These are phyloP conservation scores for Trichomonas vaginalis DNA, from an alignment of 208 protist species.

Conservation along the genomic window DNA sequence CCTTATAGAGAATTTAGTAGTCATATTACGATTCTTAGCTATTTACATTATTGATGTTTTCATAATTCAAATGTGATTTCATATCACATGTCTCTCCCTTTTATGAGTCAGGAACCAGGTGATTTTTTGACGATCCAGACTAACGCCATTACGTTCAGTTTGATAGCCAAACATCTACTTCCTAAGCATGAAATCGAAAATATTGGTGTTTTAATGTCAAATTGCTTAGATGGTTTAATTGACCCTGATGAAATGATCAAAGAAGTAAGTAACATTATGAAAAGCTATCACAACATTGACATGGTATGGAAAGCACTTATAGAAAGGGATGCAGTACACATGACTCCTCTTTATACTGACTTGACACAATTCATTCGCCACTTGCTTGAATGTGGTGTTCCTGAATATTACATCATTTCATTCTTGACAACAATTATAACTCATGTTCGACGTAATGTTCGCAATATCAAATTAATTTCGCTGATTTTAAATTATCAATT, in stretches of 20 bases:
- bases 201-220: background rate
- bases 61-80: too few relatives aligned
- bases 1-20: too few relatives aligned
- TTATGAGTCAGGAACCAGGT: background rate
- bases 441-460: background rate
- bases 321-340: background rate
- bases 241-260: background rate
- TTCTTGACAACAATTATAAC: background rate
- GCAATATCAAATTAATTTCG: background rate
- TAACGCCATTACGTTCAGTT: background rate
- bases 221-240: background rate
- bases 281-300: background rate
- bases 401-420: background rate
- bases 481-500: background rate
- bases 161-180: background rate
- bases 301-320: background rate
- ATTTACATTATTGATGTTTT: too few relatives aligned
- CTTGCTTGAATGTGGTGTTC: background rate
- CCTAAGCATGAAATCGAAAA: background rate
- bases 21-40: too few relatives aligned
- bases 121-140: background rate
- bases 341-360: background rate
- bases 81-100: background rate
- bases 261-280: background rate
- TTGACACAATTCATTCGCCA: background rate